A percentile compares a stretch with the other conserved stretches of the same genome.
Evolutionary conservation across 225 moss, liverwort and hornwort species (phyloP).

Genomic region (Anthoceros angustus): DNA sequence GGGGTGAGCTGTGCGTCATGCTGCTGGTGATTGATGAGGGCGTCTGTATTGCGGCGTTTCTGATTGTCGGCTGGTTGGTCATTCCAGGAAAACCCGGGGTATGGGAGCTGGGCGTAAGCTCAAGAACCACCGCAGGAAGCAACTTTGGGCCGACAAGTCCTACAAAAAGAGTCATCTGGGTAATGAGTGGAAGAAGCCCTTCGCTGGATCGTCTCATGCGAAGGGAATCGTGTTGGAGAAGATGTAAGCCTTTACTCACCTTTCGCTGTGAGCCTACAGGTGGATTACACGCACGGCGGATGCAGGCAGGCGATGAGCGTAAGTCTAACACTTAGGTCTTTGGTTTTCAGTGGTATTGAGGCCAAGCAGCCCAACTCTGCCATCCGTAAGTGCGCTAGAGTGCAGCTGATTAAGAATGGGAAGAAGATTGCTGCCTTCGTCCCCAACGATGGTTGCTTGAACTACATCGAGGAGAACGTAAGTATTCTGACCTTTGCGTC

Average conservation of each 20-base stretch:
- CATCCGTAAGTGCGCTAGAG: conserved; percentile 85
- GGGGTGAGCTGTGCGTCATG: too few species aligned
- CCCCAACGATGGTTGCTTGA: conserved; percentile 89
- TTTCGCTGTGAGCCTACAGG: neutral
- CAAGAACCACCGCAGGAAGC: conserved; percentile 80
- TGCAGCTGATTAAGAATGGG: conserved; percentile 83
- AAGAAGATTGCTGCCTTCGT: conserved; percentile 94
- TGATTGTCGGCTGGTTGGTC: too few species aligned
- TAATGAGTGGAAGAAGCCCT: conserved; percentile 98
- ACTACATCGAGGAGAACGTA: conserved; percentile 94
- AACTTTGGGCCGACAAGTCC: conserved; percentile 90
- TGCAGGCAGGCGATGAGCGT: too few species aligned
- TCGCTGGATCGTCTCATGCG: conserved; percentile 85
- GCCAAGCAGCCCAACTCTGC: conserved; percentile 96
- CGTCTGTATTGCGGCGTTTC: too few species aligned
- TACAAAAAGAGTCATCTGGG: conserved; percentile 95
- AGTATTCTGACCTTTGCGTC: conserved; percentile 10
- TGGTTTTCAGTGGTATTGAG: conserved; percentile 66
- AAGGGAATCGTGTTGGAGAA: conserved; percentile 94
- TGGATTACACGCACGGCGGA: neutral
- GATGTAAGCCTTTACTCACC: conserved; percentile 27
- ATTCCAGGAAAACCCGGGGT: conserved; percentile 75
- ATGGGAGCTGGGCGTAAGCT: conserved; percentile 99
- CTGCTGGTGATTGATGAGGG: too few species aligned
- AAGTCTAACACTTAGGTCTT: neutral